Evolutionary conservation across 2,329 filamentous ascomycete species (phyloP).

Genomic region (Cladophialophora bantiana): DNA sequence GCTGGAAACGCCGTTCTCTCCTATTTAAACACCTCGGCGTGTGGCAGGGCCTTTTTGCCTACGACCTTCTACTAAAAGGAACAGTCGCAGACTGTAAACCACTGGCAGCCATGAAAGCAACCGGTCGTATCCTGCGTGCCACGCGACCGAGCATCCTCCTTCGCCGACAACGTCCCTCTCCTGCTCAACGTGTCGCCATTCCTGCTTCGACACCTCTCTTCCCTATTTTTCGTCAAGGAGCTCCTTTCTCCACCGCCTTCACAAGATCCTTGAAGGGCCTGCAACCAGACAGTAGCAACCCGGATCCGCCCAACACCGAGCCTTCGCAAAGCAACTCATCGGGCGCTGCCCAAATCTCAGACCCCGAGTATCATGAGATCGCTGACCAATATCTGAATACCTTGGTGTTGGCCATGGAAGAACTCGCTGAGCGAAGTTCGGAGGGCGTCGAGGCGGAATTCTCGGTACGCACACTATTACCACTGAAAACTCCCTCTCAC

Average conservation of each 20-base stretch:
- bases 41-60: neutral
- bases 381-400: constrained; percentile 76
- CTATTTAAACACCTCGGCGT: neutral
- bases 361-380: constrained; percentile 76
- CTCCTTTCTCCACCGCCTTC: constrained; percentile 25
- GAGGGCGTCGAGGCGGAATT: constrained; percentile 85
- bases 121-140: constrained; percentile 19
- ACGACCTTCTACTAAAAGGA: neutral
- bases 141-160: constrained; percentile 16
- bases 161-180: constrained; percentile 12
- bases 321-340: constrained; percentile 49
- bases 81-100: neutral
- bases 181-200: neutral
- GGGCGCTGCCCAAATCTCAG: constrained; percentile 68
- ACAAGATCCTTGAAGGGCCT: constrained; percentile 56
- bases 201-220: neutral
- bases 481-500: neutral
- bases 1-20: neutral
- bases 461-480: constrained; percentile 65
- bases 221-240: neutral
- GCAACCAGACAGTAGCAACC: constrained; percentile 66
- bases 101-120: constrained; percentile 21
- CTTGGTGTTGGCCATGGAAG: constrained; percentile 69
- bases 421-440: constrained; percentile 71
- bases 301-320: constrained; percentile 51